Evolutionary conservation across 345 rosid genomes (phyloP), one percentile per base, ranked within the genome.

Genomic region (Noccaea caerulescens): DNA sequence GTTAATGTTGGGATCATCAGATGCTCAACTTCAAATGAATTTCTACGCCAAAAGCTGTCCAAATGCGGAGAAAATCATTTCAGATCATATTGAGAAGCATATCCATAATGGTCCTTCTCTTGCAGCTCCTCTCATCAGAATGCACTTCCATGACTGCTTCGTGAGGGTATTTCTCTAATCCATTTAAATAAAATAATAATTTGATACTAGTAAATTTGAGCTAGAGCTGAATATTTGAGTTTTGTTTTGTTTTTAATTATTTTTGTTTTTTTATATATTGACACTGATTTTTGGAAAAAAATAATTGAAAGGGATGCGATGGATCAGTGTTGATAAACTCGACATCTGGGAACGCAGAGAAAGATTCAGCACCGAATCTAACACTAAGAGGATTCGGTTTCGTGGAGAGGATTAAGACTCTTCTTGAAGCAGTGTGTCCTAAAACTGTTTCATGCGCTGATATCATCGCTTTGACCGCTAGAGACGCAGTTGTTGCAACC

Each of bases 131-230:
- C 76, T 90, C 56, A 49, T 90, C 39, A 83, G 98, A 80, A 90
- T 88, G 98, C 85, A 86, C 33, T 93, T 90, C 81, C 97, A 93
- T 63, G 97, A 93, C 70, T 93, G 94, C 73, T 88, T 93, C 32
- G 96, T 90, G 13, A 75, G 91, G 87, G 97, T 88, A 47, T 41
- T 27, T 46, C 33, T 38, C 10, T 39, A 64, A 11, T 57, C 49
- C 10, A 34, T 10, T 44, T 12, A 38, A 20, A 39, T 6, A 11
- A 13, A 60, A 42, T 18, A 13, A 7, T 8, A 55, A 16, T 16
- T 43, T 16, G 42, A 12, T 37, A 27, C 6, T 33, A 56, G 63
- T 56, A 39, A 49, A 18, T 9, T 41, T 61, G 37, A 71, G 76
- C 14, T 63, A 63, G 41, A 25, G 37, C 9, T 41, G 4, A 63